Evolutionary conservation across 1,284 basidiomycete genomes (phyloP), one percentile per base, ranked within the genome.

Genomic region (Mycena sp.): DNA sequence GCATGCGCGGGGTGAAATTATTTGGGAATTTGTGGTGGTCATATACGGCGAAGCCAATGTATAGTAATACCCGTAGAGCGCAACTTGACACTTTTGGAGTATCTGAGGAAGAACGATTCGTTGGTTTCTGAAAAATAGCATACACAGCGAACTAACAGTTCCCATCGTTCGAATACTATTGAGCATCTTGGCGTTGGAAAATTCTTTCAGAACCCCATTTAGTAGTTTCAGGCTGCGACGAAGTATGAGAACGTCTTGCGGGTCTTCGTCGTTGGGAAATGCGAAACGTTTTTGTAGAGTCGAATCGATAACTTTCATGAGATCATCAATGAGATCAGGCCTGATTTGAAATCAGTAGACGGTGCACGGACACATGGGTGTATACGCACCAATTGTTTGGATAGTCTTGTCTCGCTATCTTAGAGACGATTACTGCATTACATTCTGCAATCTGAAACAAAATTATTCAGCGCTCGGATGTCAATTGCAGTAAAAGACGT

Each of bases 331-430:
- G 21, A 93, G 80, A 61, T 78, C 80, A 19, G 87, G 83, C 92
- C 92, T 94, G 28, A 32, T 11, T 56, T n/a, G 16, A 41, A 2
- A 19, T 7, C 17, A 25, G 23, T 28, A 55, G 44, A 46, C 37
- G 23, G 32, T 37, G 53, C 21, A 40, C 45, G 32, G 68, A 58
- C 40, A 35, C 3, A 48, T 29, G 46, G 52, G 51, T 23, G 17
- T 54, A 45, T 54, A 58, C 74, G 71, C 75, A 90, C 92, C 92
- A 94, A 49, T 79, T 79, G 41, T 72, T 76, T 12, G 92, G 92
- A 72, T 84, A 93, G 71, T 94, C 92, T 29, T 83, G 74, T 46
- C 93, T 85, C 11, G 91, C 87, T 56, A 93, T 85, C 73, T 88
- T 93, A 7, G 85, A 80, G 5, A 91, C 81, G 29, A 91, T 86